These are phyloP conservation scores for maize (Zea mays) DNA, from an alignment of 176 grass and related monocot genomes.

Conservation along the genomic window DNA sequence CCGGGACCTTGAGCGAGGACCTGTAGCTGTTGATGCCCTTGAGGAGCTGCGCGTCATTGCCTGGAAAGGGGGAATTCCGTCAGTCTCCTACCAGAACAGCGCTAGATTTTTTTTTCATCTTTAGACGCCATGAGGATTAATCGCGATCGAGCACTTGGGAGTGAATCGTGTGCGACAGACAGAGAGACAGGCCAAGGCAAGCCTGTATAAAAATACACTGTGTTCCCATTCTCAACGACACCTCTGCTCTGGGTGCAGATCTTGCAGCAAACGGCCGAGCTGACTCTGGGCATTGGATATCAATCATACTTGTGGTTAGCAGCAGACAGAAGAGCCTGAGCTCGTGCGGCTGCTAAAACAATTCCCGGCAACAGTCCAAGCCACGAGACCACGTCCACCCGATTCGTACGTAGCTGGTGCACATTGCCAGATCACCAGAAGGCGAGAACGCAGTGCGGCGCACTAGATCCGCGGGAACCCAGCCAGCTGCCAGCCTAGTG, in stretches of 20 bases:
- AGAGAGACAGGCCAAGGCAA: not conserved
- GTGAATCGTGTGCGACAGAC: not conserved
- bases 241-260: conserved; percentile 17
- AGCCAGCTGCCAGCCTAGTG: not conserved
- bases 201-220: not conserved
- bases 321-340: not conserved
- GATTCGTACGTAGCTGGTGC: not conserved
- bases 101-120: not conserved
- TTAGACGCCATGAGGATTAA: not conserved
- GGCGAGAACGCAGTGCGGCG: not conserved
- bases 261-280: not conserved
- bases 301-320: no score
- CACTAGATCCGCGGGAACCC: not conserved
- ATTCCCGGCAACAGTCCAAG: not conserved
- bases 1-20: conserved; percentile 64
- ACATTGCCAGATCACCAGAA: not conserved
- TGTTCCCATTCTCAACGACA: not conserved
- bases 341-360: not conserved
- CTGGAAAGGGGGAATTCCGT: conserved; percentile 25
- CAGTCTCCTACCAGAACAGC: not conserved
- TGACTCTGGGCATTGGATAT: no score
- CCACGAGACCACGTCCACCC: not conserved
- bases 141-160: not conserved
- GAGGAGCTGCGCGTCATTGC: conserved; percentile 60
- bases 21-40: conserved; percentile 90